phyloP scores from a whole-genome alignment of 306 rosid species.

The Cucurbita pepo region DNA sequence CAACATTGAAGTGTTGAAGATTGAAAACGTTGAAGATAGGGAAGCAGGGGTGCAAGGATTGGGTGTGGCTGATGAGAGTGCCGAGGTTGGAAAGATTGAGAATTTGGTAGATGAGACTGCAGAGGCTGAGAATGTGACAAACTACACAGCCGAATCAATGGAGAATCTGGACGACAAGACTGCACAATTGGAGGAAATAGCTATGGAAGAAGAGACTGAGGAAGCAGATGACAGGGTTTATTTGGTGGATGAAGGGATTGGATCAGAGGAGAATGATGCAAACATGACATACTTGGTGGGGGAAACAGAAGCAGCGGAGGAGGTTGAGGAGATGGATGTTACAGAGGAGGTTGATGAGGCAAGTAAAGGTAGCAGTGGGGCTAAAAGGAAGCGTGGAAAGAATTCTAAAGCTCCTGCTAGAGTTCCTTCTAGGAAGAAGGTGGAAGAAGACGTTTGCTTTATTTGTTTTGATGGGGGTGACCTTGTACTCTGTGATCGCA shows the following conservation, averaged over 20 bases:
- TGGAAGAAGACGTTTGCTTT: conserved; percentile 96
- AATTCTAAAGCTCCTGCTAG: conserved; percentile 30
- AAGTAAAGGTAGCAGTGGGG: conserved; percentile 22
- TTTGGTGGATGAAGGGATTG: conserved; percentile 18
- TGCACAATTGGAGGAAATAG: conserved; percentile 10
- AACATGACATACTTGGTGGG: conserved; percentile 12
- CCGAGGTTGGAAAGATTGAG: not conserved
- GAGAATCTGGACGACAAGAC: conserved; percentile 15
- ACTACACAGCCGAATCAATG: not conserved
- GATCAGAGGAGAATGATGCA: conserved; percentile 20
- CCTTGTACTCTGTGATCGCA: conserved; percentile 90
- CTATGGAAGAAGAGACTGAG: conserved; percentile 8
- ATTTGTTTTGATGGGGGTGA: conserved; percentile 99
- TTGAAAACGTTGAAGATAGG: not conserved
- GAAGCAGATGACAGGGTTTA: conserved; percentile 14
- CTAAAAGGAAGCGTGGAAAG: conserved; percentile 81
- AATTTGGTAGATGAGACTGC: conserved; percentile 2
- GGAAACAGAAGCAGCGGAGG: conserved; percentile 27
- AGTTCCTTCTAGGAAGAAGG: conserved; percentile 44
- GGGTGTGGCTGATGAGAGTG: not conserved
- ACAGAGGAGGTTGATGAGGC: conserved; percentile 25
- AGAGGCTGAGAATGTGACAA: not conserved
- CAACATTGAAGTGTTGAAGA: not conserved
- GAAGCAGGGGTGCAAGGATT: not conserved
- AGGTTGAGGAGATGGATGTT: conserved; percentile 25